Evolutionary conservation across 2,329 filamentous ascomycete genomes (phyloP).

Genomic region (Microsporum ferrugineum): DNA sequence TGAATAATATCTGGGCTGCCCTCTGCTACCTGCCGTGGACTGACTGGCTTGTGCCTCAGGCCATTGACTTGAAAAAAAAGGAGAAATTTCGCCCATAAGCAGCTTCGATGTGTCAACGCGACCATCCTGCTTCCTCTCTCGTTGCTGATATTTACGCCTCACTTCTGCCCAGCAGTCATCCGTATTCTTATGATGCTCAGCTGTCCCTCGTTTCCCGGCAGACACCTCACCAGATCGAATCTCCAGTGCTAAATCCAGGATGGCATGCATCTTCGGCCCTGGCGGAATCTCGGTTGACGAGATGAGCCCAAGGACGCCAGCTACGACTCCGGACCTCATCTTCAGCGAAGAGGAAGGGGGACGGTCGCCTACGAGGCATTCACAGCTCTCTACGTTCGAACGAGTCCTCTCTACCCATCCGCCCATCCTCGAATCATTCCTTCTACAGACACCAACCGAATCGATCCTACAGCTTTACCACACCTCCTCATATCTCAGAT

Average conservation of each 20-base stretch:
- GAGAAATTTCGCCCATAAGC: background rate
- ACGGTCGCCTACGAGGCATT: constrained; percentile 18
- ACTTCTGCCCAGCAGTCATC: background rate
- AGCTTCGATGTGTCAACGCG: background rate
- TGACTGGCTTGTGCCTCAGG: background rate
- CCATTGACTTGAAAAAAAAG: background rate
- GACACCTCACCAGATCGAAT: background rate
- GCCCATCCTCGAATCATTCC: constrained; percentile 48
- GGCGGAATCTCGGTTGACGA: background rate
- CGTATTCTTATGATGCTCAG: constrained; percentile 9
- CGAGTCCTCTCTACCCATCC: constrained; percentile 45
- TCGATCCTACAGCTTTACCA: constrained; percentile 49
- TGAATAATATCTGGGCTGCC: background rate
- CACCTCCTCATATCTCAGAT: constrained; percentile 44
- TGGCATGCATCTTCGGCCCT: background rate
- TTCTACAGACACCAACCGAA: constrained; percentile 46
- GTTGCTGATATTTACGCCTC: background rate
- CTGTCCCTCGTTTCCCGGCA: background rate
- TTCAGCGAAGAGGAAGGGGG: constrained; percentile 20
- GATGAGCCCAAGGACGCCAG: background rate
- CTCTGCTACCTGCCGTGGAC: background rate
- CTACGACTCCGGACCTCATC: constrained; percentile 11
- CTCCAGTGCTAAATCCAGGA: background rate
- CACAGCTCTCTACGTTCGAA: constrained; percentile 40
- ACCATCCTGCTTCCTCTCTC: background rate